These are phyloP conservation scores for Sanghuangporus sanghuang DNA, from an alignment of 1,284 basidiomycete species.

Conservation along the genomic window DNA sequence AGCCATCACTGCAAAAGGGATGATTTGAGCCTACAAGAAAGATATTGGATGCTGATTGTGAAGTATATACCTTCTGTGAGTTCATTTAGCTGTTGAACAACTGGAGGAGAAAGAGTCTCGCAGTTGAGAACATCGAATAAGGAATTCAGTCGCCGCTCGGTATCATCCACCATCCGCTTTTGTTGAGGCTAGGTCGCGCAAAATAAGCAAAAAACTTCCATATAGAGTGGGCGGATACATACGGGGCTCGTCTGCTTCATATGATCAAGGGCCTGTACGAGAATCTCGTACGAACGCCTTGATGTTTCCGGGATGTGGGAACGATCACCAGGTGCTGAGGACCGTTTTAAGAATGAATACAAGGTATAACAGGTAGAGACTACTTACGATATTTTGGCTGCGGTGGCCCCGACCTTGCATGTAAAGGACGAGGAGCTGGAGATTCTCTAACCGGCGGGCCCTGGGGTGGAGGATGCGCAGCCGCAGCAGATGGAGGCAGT, in stretches of 20 bases:
- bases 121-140: slow-evolving; percentile 92
- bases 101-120: slow-evolving; percentile 72
- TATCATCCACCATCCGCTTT: slow-evolving; percentile 83
- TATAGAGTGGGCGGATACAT: slow-evolving; percentile 27
- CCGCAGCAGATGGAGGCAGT: slow-evolving; percentile 23
- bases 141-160: slow-evolving; percentile 82
- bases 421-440: slow-evolving; percentile 31
- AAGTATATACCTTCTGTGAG: slow-evolving; percentile 57
- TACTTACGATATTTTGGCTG: slow-evolving; percentile 83
- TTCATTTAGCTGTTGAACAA: slow-evolving; percentile 64
- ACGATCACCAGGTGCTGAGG: slow-evolving; percentile 81
- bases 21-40: slow-evolving; percentile 8
- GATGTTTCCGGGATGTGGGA: slow-evolving; percentile 80
- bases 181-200: slow-evolving; percentile 56
- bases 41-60: slow-evolving; percentile 5
- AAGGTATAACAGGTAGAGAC: not conserved
- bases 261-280: slow-evolving; percentile 55
- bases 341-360: slow-evolving; percentile 10
- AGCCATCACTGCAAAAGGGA: slow-evolving; percentile 57
- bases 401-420: slow-evolving; percentile 40
- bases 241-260: slow-evolving; percentile 73
- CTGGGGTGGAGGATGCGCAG: slow-evolving; percentile 28
- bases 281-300: slow-evolving; percentile 63
- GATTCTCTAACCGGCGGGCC: slow-evolving; percentile 23
- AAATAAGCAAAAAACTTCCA: slow-evolving; percentile 19